Percentiles rank a stretch among this genome's conserved stretches.
Evolutionary conservation across 495 filamentous ascomycete genomes (phyloP).

Genomic region (Podospora appendiculata): DNA sequence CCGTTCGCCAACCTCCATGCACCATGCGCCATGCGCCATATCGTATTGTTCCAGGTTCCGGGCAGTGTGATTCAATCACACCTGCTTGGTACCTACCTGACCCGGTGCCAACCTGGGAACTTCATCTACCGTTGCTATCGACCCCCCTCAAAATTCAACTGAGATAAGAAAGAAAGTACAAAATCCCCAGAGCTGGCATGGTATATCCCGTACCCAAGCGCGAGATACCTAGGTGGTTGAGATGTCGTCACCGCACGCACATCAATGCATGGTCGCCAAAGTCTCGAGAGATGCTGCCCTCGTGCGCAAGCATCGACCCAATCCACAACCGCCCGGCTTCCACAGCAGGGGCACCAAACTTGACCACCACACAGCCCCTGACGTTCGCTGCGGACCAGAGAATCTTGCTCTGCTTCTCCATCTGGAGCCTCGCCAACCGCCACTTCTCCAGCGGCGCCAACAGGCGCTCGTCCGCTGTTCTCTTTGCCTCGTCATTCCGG

Average conservation of each 20-base stretch:
- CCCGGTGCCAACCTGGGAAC: too few species aligned
- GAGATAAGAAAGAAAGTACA: too few species aligned
- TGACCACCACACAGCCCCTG: slow-evolving; percentile 79
- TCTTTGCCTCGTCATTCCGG: slow-evolving; percentile 43
- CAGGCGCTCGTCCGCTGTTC: slow-evolving; percentile 10
- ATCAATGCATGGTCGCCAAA: slow-evolving; percentile 47
- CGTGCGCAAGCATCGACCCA: slow-evolving; percentile 41
- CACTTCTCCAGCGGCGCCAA: slow-evolving; percentile 33
- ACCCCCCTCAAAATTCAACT: too few species aligned
- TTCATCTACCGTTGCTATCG: too few species aligned
- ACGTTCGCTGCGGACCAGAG: slow-evolving; percentile 84
- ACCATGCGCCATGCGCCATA: too few species aligned
- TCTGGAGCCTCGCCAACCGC: slow-evolving; percentile 32
- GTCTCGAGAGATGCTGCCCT: slow-evolving; percentile 37
- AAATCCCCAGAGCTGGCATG: too few species aligned
- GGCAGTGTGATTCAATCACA: too few species aligned
- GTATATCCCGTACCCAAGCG: too few species aligned
- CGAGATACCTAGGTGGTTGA: too few species aligned
- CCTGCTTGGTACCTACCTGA: too few species aligned
- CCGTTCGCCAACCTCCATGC: too few species aligned
- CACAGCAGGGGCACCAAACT: slow-evolving; percentile 56
- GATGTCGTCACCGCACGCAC: slow-evolving; percentile 26
- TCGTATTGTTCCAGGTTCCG: too few species aligned
- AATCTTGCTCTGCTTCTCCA: slow-evolving; percentile 51
- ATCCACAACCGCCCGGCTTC: slow-evolving; percentile 45